Evolutionary conservation across 148 eudicot genomes (phyloP).

Genomic region (Arctostaphylos glauca): DNA sequence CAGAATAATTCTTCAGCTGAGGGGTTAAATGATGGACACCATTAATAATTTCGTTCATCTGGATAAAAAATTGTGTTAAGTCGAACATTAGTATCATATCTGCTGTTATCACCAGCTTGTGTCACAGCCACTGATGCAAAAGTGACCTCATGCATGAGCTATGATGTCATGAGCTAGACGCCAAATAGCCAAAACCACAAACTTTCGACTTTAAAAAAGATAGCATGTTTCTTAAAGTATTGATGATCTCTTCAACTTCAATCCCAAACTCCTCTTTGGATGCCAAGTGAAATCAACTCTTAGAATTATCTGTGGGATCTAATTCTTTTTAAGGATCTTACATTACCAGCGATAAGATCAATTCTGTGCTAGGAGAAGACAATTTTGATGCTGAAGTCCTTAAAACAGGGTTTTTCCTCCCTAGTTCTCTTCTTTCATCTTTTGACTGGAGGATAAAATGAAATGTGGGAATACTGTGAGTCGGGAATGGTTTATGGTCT

Average conservation of each 20-base stretch:
- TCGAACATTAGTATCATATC: too few relatives aligned
- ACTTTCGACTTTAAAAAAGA: neutral
- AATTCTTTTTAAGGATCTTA: neutral
- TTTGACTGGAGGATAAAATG: neutral
- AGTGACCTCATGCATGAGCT: neutral
- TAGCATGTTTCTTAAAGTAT: neutral
- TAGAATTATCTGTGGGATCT: neutral
- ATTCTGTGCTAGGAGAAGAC: neutral
- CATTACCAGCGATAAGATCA: neutral
- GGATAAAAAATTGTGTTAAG: neutral
- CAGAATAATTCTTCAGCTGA: neutral
- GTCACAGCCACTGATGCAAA: neutral
- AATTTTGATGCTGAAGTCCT: neutral
- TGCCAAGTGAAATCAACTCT: neutral
- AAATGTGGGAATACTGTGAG: too few relatives aligned
- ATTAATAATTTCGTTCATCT: neutral
- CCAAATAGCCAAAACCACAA: neutral
- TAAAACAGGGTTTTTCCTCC: neutral
- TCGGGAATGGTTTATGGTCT: too few relatives aligned
- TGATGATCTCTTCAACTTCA: neutral
- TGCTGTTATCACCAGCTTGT: neutral
- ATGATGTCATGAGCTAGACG: slow-evolving; percentile 1
- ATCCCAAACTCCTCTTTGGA: neutral
- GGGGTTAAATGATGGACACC: neutral
- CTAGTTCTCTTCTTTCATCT: neutral